phyloP scores from a whole-genome alignment of 441 rosid species.

The Aleurites moluccanus region DNA sequence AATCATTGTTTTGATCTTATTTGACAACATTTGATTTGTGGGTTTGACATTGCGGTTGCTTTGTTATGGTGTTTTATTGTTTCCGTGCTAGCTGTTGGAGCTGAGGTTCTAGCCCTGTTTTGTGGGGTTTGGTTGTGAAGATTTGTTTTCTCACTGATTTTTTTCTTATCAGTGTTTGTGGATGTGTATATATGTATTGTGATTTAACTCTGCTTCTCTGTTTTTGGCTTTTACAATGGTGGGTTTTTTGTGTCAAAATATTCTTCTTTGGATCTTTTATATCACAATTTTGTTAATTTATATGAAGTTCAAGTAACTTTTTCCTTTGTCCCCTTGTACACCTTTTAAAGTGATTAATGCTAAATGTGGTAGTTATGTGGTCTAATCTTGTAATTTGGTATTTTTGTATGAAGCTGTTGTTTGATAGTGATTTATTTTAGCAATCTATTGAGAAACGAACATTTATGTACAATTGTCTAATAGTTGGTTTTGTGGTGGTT shows the following conservation, averaged over 20 bases:
- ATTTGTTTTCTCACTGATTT: constrained; percentile 9
- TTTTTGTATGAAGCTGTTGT: neutral
- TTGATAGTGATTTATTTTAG: constrained; percentile 5
- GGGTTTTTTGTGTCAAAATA: constrained; percentile 21
- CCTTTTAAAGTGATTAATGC: neutral
- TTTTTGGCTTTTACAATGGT: constrained; percentile 13
- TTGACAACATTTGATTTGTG: constrained; percentile 9
- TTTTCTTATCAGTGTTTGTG: constrained; percentile 3
- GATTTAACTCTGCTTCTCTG: constrained; percentile 1
- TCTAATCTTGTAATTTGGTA: neutral
- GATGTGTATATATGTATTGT: neutral
- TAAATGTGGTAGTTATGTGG: neutral
- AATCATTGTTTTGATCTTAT: neutral
- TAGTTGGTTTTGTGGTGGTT: neutral
- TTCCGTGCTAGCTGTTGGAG: constrained; percentile 24
- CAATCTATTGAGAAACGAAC: neutral
- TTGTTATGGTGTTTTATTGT: constrained; percentile 21
- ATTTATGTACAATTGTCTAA: neutral
- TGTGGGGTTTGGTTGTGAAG: constrained; percentile 17
- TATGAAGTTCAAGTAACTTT: neutral
- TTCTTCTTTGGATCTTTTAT: constrained; percentile 16
- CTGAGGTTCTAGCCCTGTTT: constrained; percentile 19
- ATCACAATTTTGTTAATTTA: constrained; percentile 1
- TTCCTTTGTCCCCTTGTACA: neutral
- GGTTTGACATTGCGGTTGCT: constrained; percentile 25